phyloP scores from a whole-genome alignment of 2,329 filamentous ascomycete genomes.

The Penicillium nordicum region DNA sequence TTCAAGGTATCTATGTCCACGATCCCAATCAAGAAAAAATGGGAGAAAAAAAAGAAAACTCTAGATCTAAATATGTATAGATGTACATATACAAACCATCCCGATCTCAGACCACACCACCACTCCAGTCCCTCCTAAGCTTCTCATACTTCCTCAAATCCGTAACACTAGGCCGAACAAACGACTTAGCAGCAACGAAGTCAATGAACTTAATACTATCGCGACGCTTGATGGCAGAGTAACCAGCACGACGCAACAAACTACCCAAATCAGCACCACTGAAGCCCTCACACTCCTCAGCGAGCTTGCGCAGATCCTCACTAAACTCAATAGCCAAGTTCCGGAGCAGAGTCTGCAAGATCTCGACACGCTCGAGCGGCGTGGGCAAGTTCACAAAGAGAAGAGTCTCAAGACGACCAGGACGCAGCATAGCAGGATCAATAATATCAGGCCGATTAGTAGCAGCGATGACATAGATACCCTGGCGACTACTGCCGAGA shows the following conservation, averaged over 20 bases:
- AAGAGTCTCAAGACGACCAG: constrained; percentile 81
- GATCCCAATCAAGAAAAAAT: background rate
- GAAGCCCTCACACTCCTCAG: constrained; percentile 71
- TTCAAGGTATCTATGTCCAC: constrained; percentile 10
- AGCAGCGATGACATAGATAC: constrained; percentile 91
- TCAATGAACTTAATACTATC: constrained; percentile 47
- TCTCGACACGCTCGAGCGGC: constrained; percentile 75
- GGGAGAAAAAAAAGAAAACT: background rate
- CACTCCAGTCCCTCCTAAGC: constrained; percentile 50
- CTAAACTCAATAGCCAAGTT: constrained; percentile 52
- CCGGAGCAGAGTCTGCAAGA: constrained; percentile 65
- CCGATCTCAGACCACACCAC: constrained; percentile 28
- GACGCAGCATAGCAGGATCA: constrained; percentile 88
- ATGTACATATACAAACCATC: background rate
- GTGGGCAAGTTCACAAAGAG: constrained; percentile 86
- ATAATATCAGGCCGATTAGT: constrained; percentile 97
- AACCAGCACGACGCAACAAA: constrained; percentile 57
- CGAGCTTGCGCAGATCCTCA: constrained; percentile 60
- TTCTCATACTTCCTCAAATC: constrained; percentile 57
- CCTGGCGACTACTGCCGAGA: constrained; percentile 66
- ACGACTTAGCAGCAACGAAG: constrained; percentile 40
- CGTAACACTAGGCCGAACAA: constrained; percentile 51
- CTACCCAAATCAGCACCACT: constrained; percentile 65
- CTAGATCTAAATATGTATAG: background rate
- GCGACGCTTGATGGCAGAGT: constrained; percentile 52